phyloP scores from a whole-genome alignment of 2,329 filamentous ascomycete genomes.

The Ilyonectria destructans region DNA sequence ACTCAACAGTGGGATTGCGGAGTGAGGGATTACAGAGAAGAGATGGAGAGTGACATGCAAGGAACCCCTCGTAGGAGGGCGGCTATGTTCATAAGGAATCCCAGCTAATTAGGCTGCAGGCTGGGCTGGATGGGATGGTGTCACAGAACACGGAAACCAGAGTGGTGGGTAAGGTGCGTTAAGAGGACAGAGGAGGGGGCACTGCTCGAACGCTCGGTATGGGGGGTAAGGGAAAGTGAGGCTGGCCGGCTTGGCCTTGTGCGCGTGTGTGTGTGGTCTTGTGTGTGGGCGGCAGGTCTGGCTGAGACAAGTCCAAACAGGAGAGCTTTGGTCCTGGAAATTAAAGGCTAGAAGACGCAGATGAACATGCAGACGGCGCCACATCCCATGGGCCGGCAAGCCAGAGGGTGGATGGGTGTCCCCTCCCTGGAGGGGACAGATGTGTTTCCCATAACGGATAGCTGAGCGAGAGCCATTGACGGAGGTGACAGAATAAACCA shows the following conservation, averaged over 20 bases:
- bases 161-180: slow-evolving; percentile 25
- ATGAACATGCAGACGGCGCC: slow-evolving; percentile 22
- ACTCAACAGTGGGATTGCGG: background rate
- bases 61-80: slow-evolving; percentile 21
- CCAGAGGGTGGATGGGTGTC: slow-evolving; percentile 3
- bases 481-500: slow-evolving; percentile 6
- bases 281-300: slow-evolving; percentile 30
- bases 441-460: slow-evolving; percentile 18
- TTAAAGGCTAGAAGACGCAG: slow-evolving; percentile 14
- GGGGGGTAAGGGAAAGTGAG: slow-evolving; percentile 27
- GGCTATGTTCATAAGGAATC: slow-evolving; percentile 32
- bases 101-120: slow-evolving; percentile 23
- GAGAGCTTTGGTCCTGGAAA: slow-evolving; percentile 21
- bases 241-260: slow-evolving; percentile 16
- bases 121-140: slow-evolving; percentile 10
- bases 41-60: slow-evolving; percentile 25
- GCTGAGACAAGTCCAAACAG: slow-evolving; percentile 38
- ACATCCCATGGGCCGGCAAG: slow-evolving; percentile 3
- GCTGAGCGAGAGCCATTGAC: slow-evolving; percentile 26
- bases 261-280: slow-evolving; percentile 11
- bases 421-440: background rate
- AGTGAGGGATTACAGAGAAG: slow-evolving; percentile 24
- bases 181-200: slow-evolving; percentile 25
- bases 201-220: slow-evolving; percentile 14
- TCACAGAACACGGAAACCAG: slow-evolving; percentile 17